These are phyloP conservation scores for Orbilia oligospora DNA, from an alignment of 2,329 filamentous ascomycete genomes.

Conservation along the genomic window DNA sequence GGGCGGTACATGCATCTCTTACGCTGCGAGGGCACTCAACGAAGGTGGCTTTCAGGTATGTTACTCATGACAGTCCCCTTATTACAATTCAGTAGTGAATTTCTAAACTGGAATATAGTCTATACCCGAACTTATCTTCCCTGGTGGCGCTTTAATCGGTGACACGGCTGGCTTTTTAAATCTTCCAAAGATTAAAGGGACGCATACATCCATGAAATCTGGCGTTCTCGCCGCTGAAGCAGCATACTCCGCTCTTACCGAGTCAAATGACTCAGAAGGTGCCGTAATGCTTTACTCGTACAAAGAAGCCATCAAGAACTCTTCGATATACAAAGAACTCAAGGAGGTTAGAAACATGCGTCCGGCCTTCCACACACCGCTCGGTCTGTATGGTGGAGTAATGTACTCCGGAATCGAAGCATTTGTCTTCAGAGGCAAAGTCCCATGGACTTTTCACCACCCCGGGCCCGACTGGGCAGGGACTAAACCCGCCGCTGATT, in stretches of 20 bases:
- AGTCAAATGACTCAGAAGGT: conserved; percentile 65
- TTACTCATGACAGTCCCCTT: neutral
- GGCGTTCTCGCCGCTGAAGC: conserved; percentile 97
- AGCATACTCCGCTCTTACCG: conserved; percentile 81
- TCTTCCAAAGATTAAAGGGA: conserved; percentile 98
- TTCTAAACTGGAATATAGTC: conserved; percentile 69
- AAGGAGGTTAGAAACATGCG: conserved; percentile 97
- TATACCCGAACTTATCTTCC: conserved; percentile 96
- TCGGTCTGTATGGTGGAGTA: conserved; percentile 90
- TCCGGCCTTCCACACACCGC: conserved; percentile 88
- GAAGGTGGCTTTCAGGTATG: conserved; percentile 88
- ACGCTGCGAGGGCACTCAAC: conserved; percentile 89
- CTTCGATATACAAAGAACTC: conserved; percentile 92
- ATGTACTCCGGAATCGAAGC: conserved; percentile 94
- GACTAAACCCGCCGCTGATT: conserved; percentile 84
- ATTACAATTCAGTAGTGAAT: neutral
- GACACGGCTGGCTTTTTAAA: conserved; percentile 98
- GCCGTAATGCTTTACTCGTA: conserved; percentile 95
- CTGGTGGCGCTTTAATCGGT: conserved; percentile 93
- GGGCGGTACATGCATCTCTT: conserved; percentile 97
- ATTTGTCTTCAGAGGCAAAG: conserved; percentile 84
- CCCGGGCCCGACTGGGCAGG: conserved; percentile 81
- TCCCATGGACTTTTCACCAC: conserved; percentile 94
- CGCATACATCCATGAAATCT: conserved; percentile 96
- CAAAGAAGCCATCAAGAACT: conserved; percentile 87